phyloP scores from a whole-genome alignment of 78 protist species.

The Dictyostelium discoideum region DNA sequence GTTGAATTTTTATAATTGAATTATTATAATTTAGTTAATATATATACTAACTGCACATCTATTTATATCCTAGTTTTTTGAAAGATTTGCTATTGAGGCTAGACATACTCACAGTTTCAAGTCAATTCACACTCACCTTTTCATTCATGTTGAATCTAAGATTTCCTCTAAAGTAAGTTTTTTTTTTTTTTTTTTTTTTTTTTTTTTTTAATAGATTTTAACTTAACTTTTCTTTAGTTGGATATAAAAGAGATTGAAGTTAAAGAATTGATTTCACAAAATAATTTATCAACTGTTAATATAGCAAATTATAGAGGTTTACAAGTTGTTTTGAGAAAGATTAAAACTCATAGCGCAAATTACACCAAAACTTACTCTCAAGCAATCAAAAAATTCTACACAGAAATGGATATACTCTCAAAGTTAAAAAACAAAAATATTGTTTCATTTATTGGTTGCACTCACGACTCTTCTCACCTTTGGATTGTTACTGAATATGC shows the following conservation, averaged over 20 bases:
- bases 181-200: too few relatives aligned
- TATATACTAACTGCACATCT: too few relatives aligned
- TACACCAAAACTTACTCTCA: neutral
- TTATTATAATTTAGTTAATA: too few relatives aligned
- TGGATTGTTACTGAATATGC: neutral
- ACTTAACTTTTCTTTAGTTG: neutral
- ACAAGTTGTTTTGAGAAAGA: neutral
- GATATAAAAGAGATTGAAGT: neutral
- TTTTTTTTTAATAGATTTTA: too few relatives aligned
- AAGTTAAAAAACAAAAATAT: neutral
- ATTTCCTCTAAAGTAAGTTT: neutral
- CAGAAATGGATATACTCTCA: neutral
- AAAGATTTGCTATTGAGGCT: neutral
- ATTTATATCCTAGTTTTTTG: neutral
- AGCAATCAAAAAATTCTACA: neutral
- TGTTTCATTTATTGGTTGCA: neutral
- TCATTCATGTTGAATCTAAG: neutral
- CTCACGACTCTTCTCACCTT: neutral
- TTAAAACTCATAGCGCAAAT: neutral
- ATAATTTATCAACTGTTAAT: neutral
- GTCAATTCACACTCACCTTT: neutral
- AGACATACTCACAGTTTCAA: neutral
- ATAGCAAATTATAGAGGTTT: neutral
- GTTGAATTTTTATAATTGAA: neutral
- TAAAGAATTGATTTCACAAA: neutral